Percentiles rank a stretch among this genome's conserved stretches.
phyloP scores from a whole-genome alignment of 768 basidiomycete species.

The Boletus tomentosulus region DNA sequence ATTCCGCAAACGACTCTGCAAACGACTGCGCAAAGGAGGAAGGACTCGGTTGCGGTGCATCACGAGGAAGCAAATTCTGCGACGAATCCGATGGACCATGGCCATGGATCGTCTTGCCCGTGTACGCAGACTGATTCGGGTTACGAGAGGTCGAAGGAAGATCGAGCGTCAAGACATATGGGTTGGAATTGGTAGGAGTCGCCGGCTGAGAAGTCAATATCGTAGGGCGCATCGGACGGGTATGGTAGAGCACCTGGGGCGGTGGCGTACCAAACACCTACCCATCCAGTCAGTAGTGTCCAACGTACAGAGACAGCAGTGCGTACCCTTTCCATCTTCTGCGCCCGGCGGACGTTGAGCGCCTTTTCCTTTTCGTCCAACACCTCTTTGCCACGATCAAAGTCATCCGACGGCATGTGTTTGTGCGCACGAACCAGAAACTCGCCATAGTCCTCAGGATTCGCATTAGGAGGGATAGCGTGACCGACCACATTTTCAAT shows the following conservation, averaged over 20 bases:
- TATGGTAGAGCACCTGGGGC: slow-evolving; percentile 75
- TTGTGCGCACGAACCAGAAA: slow-evolving; percentile 44
- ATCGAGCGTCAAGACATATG: slow-evolving; percentile 20
- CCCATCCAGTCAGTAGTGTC: slow-evolving; percentile 1
- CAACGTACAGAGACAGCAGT: neutral
- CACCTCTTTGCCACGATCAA: slow-evolving; percentile 66
- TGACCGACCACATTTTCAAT: slow-evolving; percentile 40
- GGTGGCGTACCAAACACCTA: slow-evolving; percentile 83
- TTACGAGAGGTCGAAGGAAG: slow-evolving; percentile 32
- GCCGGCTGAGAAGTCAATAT: slow-evolving; percentile 27
- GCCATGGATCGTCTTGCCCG: slow-evolving; percentile 41
- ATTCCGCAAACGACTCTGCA: slow-evolving; percentile 17
- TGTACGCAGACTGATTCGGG: slow-evolving; percentile 48
- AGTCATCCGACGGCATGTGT: slow-evolving; percentile 44
- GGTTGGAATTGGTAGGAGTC: slow-evolving; percentile 15
- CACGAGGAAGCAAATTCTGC: slow-evolving; percentile 43
- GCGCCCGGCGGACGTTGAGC: slow-evolving; percentile 71
- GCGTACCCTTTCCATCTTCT: slow-evolving; percentile 84
- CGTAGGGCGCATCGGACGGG: slow-evolving; percentile 44
- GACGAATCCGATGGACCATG: slow-evolving; percentile 67
- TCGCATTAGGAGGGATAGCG: slow-evolving; percentile 30
- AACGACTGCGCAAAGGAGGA: slow-evolving; percentile 19
- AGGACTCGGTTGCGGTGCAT: slow-evolving; percentile 16
- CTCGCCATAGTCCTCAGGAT: slow-evolving; percentile 32
- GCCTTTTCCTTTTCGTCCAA: slow-evolving; percentile 72